Evolutionary conservation across 441 rosid genomes (phyloP).

Genomic region (Bruguiera hainesii): DNA sequence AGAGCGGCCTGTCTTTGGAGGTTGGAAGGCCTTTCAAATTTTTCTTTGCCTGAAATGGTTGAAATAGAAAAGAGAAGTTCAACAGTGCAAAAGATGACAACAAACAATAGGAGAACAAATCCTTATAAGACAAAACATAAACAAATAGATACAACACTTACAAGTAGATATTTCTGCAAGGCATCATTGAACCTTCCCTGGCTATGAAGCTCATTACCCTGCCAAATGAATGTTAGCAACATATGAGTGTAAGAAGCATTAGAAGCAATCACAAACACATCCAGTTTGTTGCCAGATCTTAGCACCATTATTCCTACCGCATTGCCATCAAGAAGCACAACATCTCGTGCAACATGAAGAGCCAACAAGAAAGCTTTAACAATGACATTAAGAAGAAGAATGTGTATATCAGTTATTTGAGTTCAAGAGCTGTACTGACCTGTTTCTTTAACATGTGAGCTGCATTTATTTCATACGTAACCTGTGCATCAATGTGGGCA

Average conservation of each 20-base stretch:
- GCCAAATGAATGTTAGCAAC: constrained; percentile 19
- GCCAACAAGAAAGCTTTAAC: neutral
- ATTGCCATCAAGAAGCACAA: too few relatives aligned
- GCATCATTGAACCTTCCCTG: constrained; percentile 69
- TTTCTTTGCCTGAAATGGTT: constrained; percentile 61
- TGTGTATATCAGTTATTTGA: neutral
- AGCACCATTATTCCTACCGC: too few relatives aligned
- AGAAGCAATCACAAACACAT: neutral
- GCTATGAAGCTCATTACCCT: constrained; percentile 89
- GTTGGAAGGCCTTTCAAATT: constrained; percentile 57
- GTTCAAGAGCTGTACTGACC: constrained; percentile 29
- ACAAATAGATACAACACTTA: constrained; percentile 31
- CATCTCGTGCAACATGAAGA: too few relatives aligned
- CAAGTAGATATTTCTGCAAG: constrained; percentile 71
- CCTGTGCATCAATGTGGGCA: constrained; percentile 71
- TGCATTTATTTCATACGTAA: constrained; percentile 62
- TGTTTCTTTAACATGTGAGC: constrained; percentile 80
- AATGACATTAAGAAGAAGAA: neutral
- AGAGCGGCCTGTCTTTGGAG: constrained; percentile 53
- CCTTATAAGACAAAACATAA: neutral
- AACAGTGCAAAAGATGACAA: constrained; percentile 14
- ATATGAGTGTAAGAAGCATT: constrained; percentile 1
- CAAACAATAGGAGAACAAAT: constrained; percentile 1
- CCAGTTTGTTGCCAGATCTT: neutral
- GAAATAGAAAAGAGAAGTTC: constrained; percentile 6